Evolutionary conservation across 768 basidiomycete genomes (phyloP).

Genomic region (Podaxis sp.): DNA sequence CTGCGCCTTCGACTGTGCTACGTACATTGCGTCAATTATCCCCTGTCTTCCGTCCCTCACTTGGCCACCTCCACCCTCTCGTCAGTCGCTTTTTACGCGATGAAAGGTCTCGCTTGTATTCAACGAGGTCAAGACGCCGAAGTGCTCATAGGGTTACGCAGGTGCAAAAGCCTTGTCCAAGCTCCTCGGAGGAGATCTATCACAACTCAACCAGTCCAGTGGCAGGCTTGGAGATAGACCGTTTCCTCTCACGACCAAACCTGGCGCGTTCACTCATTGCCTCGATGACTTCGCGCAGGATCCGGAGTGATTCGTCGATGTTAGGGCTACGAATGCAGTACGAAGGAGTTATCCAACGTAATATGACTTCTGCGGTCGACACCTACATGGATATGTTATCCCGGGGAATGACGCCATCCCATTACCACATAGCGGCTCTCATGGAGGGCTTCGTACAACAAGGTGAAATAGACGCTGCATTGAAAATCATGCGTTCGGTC

Average conservation of each 20-base stretch:
- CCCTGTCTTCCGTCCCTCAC: conserved; percentile 36
- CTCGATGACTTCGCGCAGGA: conserved; percentile 40
- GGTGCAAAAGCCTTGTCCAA: neutral
- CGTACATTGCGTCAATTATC: conserved; percentile 43
- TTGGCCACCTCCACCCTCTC: conserved; percentile 53
- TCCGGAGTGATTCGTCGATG: conserved; percentile 54
- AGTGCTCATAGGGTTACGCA: no score
- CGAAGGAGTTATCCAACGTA: conserved; percentile 48
- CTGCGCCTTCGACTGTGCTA: conserved; percentile 42
- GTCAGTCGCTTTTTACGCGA: conserved; percentile 47
- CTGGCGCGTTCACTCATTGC: conserved; percentile 38
- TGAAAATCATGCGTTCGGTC: conserved; percentile 50
- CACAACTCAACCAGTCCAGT: neutral
- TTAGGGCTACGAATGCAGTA: conserved; percentile 60
- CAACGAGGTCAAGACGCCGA: conserved; percentile 12
- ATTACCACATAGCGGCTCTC: conserved; percentile 68
- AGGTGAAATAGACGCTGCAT: conserved; percentile 58
- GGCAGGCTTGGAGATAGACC: neutral
- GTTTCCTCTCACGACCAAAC: conserved; percentile 16
- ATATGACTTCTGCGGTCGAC: conserved; percentile 46
- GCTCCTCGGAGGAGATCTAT: neutral
- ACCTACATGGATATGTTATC: conserved; percentile 56
- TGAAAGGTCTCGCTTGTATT: conserved; percentile 53
- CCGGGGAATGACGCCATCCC: conserved; percentile 67
- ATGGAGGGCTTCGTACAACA: conserved; percentile 66